Conservation (phyloP, 139 green algal genomes). For the Chlamydomonas eustigma region DNA sequence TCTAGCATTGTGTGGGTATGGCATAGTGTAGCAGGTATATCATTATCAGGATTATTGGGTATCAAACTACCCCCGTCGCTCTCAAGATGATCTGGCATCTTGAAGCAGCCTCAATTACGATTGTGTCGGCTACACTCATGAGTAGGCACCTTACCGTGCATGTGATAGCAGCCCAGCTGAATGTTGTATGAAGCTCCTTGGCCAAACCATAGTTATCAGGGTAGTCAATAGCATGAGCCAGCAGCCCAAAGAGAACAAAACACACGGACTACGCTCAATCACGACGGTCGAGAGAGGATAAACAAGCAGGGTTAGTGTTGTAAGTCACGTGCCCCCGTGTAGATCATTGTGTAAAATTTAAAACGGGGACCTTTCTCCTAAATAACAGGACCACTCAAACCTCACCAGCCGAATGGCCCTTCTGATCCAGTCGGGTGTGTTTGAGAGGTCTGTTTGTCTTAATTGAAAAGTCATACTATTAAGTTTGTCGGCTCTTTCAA, state of each 20-base stretch:
- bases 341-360: no score
- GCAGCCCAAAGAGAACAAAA: not conserved
- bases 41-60: no score
- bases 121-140: no score
- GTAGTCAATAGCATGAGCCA: not conserved
- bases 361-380: no score
- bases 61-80: no score
- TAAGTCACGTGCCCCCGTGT: not conserved
- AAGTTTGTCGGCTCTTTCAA: no score
- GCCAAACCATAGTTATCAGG: not conserved
- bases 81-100: no score
- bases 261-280: not conserved
- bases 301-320: not conserved
- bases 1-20: no score
- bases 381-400: not conserved
- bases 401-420: not conserved
- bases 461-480: no score
- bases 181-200: not conserved
- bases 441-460: no score
- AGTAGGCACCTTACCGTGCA: constrained; percentile 4
- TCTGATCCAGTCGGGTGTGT: not conserved
- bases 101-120: no score
- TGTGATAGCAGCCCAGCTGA: not conserved
- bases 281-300: not conserved
- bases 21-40: no score